Base-by-base conservation (phyloP, 2,329 filamentous ascomycete genomes). In the Fonsecaea pedrosoi region DNA sequence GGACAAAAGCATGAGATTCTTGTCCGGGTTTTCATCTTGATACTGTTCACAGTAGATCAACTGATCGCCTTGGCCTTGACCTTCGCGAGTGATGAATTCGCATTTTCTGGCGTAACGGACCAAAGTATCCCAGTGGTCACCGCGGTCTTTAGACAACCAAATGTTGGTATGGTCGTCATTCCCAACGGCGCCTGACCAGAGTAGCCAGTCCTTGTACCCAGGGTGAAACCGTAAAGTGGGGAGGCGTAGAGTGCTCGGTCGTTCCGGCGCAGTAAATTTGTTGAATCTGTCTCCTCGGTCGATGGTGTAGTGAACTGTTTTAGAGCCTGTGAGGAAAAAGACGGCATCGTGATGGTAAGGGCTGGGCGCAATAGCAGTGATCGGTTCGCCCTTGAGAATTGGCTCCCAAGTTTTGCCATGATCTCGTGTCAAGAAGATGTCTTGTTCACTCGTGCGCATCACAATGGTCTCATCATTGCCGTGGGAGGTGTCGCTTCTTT, bases 341-440 rank as follows among this genome's bases (percentile, higher is more conserved):
- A 95, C 91, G 48, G 89, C 86, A 75, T 97, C 92, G 73, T 91
- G 92, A 78, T 92, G 90, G 78, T 93, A 91, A 56, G 84, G 84
- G 75, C 99, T 92, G 30, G 90, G 91, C 64, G 90, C 85, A 71
- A 99, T 92, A 21, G 81, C 83, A 54, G 85, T 81, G 64, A 98
- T 87, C 2, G 87, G 82, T 71, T 94, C 87, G 37, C 87, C 87
- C 65, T 91, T 83, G 2, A 96, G 84, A 54, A 89, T 88, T 61
- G 84, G 82, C 30, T 88, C 82, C 94, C 95, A 99, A 1, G 81
- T 89, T 80, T 96, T 96, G 74, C 95, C 95, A 74, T 97, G 94
- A 75, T 99, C 89, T 62, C 89, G 86, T 0, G 92, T 91, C 63
- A 96, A 84, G 78, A 85, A 93, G 18, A 96, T 84, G 58, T 89